Conservation (phyloP, 176 grass and related monocot genomes). For the Miscanthus lutarioriparius region DNA sequence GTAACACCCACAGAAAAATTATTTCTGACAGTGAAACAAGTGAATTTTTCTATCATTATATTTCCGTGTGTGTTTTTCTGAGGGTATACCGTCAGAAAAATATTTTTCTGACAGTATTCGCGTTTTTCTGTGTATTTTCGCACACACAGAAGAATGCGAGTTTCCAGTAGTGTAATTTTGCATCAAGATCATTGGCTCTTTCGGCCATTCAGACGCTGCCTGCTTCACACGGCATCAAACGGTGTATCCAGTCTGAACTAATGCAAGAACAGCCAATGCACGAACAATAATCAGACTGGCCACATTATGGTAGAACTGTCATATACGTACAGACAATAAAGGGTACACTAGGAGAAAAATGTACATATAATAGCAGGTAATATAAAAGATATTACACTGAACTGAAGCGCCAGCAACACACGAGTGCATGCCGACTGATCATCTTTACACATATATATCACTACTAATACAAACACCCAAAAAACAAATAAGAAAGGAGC, state of each 20-base stretch:
- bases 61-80: no score
- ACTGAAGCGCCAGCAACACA: slow-evolving; percentile 55
- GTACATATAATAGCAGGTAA: not conserved
- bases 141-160: no score
- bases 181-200: not conserved
- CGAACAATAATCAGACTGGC: no score
- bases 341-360: not conserved
- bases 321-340: not conserved
- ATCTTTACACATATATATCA: not conserved
- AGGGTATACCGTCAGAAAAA: no score
- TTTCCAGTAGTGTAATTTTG: no score
- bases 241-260: not conserved
- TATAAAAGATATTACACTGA: slow-evolving; percentile 34
- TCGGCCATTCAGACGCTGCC: not conserved
- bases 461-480: not conserved
- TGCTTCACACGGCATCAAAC: not conserved
- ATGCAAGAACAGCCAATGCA: not conserved
- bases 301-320: not conserved
- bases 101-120: no score
- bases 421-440: slow-evolving; percentile 45
- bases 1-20: no score
- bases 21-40: no score
- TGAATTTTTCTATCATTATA: no score
- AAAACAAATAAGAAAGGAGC: not conserved
- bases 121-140: no score